phyloP scores from a whole-genome alignment of 2,329 filamentous ascomycete species.

The Setomelanomma holmii region DNA sequence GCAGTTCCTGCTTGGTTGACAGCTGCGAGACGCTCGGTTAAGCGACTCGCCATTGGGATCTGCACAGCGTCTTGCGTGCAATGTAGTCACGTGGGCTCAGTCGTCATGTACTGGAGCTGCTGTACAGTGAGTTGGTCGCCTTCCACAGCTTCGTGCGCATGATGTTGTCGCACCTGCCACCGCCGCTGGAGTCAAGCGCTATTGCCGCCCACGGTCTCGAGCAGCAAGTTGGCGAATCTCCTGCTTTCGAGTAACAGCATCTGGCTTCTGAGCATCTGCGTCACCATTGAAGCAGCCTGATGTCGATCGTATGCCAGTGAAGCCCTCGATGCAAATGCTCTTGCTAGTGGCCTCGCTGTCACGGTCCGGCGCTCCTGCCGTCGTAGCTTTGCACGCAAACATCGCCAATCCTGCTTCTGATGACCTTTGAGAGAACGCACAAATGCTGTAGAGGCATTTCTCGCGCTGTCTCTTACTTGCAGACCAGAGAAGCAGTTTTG shows the following conservation, averaged over 20 bases:
- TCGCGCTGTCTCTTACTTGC: too few relatives aligned
- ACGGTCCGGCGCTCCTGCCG: not conserved
- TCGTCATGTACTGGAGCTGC: too few relatives aligned
- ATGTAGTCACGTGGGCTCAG: not conserved
- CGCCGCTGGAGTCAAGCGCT: too few relatives aligned
- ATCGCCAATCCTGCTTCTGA: too few relatives aligned
- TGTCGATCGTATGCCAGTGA: not conserved
- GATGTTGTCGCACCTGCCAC: too few relatives aligned
- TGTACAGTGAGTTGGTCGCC: too few relatives aligned
- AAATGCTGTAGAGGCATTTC: too few relatives aligned
- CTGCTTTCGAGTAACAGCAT: not conserved
- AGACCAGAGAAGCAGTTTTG: too few relatives aligned
- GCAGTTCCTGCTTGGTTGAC: not conserved
- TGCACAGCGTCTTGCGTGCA: not conserved
- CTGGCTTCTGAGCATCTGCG: not conserved
- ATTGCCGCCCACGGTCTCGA: too few relatives aligned
- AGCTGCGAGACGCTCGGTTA: not conserved
- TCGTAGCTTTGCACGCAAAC: too few relatives aligned
- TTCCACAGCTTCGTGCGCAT: too few relatives aligned
- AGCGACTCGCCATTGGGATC: not conserved
- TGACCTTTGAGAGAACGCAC: too few relatives aligned
- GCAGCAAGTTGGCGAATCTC: not conserved
- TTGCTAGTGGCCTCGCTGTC: not conserved
- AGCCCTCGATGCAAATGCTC: not conserved
- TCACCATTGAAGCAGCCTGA: not conserved